Evolutionary conservation across 805 yeast species (phyloP).

Genomic region (Metschnikowia hibisci): DNA sequence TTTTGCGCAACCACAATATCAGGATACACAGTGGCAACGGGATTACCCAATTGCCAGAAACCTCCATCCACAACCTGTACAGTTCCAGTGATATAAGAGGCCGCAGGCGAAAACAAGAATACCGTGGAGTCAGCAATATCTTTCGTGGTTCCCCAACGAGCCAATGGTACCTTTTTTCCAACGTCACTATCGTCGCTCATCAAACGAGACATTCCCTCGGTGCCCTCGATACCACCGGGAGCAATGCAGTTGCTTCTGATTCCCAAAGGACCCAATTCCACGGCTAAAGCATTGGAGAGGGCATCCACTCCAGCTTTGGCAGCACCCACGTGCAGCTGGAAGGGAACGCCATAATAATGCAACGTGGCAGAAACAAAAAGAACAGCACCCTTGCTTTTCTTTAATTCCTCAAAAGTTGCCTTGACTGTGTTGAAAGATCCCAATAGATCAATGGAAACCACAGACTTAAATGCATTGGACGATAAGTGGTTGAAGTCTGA

Average conservation of each 20-base stretch:
- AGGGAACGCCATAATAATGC: constrained; percentile 85
- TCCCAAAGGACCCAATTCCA: constrained; percentile 89
- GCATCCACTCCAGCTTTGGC: constrained; percentile 97
- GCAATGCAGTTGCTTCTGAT: constrained; percentile 81
- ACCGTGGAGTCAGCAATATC: constrained; percentile 91
- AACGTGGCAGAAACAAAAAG: constrained; percentile 85
- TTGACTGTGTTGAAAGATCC: constrained; percentile 90
- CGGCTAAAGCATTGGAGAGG: constrained; percentile 75
- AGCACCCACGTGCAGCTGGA: constrained; percentile 87
- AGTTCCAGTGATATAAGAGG: constrained; percentile 72
- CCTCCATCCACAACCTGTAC: constrained; percentile 86
- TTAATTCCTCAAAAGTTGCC: constrained; percentile 67
- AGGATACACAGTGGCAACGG: constrained; percentile 35
- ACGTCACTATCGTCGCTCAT: constrained; percentile 27
- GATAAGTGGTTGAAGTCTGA: constrained; percentile 75
- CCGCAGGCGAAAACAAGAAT: constrained; percentile 79
- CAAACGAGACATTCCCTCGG: constrained; percentile 80
- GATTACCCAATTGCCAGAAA: constrained; percentile 71
- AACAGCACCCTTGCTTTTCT: constrained; percentile 63
- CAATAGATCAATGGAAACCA: constrained; percentile 77
- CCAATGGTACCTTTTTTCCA: constrained; percentile 54
- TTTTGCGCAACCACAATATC: constrained; percentile 26
- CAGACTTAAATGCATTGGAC: constrained; percentile 84
- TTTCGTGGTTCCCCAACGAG: constrained; percentile 60
- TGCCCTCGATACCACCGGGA: constrained; percentile 84